phyloP scores from a whole-genome alignment of 225 moss, liverwort and hornwort genomes.

The Rhytidiadelphus loreus region DNA sequence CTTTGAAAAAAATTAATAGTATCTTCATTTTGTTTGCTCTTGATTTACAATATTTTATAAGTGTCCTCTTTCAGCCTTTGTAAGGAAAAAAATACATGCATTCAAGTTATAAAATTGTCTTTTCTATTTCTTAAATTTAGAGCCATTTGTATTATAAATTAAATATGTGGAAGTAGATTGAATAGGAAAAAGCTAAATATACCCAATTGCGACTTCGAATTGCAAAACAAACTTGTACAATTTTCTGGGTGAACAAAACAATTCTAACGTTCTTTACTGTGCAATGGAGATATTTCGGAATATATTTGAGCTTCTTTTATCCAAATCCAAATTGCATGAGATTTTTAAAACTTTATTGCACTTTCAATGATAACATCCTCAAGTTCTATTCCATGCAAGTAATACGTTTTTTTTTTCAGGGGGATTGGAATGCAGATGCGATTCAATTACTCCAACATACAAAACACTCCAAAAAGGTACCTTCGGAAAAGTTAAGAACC shows the following conservation, averaged over 20 bases:
- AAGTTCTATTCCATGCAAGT: not conserved
- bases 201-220: not conserved
- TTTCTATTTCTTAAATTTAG: not conserved
- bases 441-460: not conserved
- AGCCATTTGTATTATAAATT: not conserved
- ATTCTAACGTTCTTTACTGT: not conserved
- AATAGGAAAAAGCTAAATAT: not conserved
- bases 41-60: not conserved
- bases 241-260: not conserved
- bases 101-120: no score
- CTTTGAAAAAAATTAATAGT: not conserved
- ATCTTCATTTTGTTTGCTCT: not conserved
- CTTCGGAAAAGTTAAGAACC: not conserved
- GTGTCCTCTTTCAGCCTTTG: fast-evolving
- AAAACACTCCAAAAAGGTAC: not conserved
- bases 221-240: not conserved
- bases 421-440: not conserved
- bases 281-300: not conserved
- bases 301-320: no score
- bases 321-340: fast-evolving
- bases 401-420: not conserved
- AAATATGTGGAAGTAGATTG: not conserved
- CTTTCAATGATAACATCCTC: not conserved
- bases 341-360: fast-evolving
- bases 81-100: not conserved